Base-by-base conservation (phyloP, 345 rosid species). In the Dovyalis caffra region DNA sequence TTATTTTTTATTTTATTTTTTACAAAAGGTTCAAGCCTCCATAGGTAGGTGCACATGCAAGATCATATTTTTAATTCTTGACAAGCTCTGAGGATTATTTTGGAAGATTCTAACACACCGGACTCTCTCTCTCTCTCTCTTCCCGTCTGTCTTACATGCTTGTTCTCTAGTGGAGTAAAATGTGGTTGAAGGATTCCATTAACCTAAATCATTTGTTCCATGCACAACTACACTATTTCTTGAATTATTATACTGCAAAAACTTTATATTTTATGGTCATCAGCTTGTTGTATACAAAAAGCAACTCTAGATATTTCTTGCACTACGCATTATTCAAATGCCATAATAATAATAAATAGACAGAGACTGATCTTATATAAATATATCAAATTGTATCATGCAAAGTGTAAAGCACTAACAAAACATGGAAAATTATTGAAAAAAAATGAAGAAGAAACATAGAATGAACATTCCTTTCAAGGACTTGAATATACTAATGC, bases 171-270 rank as follows among this genome's bases (percentile, higher is more conserved):
- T 43, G 68, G 43, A 35, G 61, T 56, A 49, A 74, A 37, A 12
- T 64, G 3, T 15, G 45, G 33, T 71, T 61, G 70, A 67, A 61
- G 35, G 76, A 78, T 81, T 81, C 81, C 79, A n/a, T n/a, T n/a
- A 73, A 8, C 58, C 64, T 33, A 45, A 47, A 57, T 53, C 58
- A 60, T 64, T 29, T 32, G 25, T 10, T 20, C 15, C 37, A 31
- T 7, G 6, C 15, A 26, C 33, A 45, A 21, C 8, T 51, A 21
- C 26, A 51, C 10, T 51, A 21, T 2, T 21, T 20, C 25, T 51
- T 51, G 8, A 21, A 51, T 51, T n/a, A 21, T 8, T 20, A 9
- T 23, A 12, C 2, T n/a, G 15, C 18, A 5, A 56, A 70, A 56
- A 14, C n/a, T 33, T 56, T 34, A 23, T 14, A 25, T n/a, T 6